Conservation (phyloP, 2,329 filamentous ascomycete genomes). For the Mycosphaerella sp. region DNA sequence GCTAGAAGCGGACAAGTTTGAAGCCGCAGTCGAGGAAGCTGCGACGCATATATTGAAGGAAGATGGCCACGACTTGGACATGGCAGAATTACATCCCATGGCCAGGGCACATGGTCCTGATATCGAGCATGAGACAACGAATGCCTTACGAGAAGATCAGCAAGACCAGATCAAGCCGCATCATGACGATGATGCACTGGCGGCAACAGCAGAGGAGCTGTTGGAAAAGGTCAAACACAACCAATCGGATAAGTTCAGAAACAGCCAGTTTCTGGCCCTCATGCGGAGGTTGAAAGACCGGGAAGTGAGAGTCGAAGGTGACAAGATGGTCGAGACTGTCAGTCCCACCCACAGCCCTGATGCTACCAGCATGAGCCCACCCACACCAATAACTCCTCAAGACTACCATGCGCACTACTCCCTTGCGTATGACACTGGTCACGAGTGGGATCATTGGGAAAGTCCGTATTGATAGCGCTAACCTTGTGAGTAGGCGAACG, state of each 20-base stretch:
- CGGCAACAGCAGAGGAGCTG: conserved; percentile 63
- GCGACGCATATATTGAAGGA: conserved; percentile 20
- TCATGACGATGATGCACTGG: conserved; percentile 59
- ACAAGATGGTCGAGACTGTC: conserved; percentile 55
- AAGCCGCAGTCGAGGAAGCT: conserved; percentile 17
- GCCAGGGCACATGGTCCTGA: conserved; percentile 12
- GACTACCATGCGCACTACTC: conserved; percentile 13
- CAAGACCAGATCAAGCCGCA: conserved; percentile 13
- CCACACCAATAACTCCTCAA: conserved; percentile 15
- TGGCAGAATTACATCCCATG: conserved; percentile 12
- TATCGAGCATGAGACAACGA: conserved; percentile 14
- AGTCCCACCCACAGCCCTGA: conserved; percentile 27
- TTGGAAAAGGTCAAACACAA: conserved; percentile 63
- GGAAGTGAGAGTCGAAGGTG: conserved; percentile 66
- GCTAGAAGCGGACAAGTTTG: conserved; percentile 19
- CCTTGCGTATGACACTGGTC: conserved; percentile 20
- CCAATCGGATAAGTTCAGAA: conserved; percentile 65
- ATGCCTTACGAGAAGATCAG: conserved; percentile 10
- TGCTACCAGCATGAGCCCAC: conserved; percentile 12
- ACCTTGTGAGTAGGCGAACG: conserved; percentile 27
- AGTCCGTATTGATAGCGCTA: conserved; percentile 28
- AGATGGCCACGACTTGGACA: conserved; percentile 17
- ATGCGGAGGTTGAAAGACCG: conserved; percentile 69
- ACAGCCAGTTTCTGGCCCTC: conserved; percentile 67
- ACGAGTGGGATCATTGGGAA: conserved; percentile 33